Base-by-base conservation (phyloP, 1,284 basidiomycete genomes). In the Salmacisia buchloeana region DNA sequence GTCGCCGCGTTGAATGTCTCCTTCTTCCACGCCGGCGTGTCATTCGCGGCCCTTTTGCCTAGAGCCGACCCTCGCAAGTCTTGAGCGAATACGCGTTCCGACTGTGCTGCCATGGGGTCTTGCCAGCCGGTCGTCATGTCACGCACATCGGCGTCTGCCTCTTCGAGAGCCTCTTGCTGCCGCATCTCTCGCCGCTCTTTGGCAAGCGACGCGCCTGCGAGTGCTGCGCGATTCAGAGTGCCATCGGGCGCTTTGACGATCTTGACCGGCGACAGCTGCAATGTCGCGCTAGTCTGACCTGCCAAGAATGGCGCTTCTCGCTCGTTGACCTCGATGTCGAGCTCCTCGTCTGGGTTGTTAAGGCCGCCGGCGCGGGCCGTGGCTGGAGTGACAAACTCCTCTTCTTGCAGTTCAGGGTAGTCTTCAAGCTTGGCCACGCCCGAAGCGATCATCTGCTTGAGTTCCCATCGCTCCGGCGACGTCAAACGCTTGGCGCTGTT, bases 381-480 rank as follows among this genome's bases (percentile, higher is more conserved):
- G 62, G 70, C 67, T 9, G 75, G 75, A 6, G 74, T 75, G 10
- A 68, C 64, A 23, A 74, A 59, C 27, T 66, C 62, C 39, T 77
- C 72, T 72, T 97, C 94, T 71, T 97, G 90, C 33, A 98, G 83
- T 65, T 98, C 93, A 2, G 94, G 94, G 77, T 97, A 97, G 81
- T 98, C 96, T 12, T 91, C 89, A 6, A 94, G 89, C 72, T 89
- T 88, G 54, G 97, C 86, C 4, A 88, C 90, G 56, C 96, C 96
- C 43, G 92, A 96, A 0, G 96, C 92, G 67, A 98, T 97, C 64
- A 98, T 86, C 80, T 98, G 96, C 80, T 97, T 97, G 81, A 98
- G 91, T 83, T 99, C 96, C 92, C 94, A 99, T 25, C 96, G 87
- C 81, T 99, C 96, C 0, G 96, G 96, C 29, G 91, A 94, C 1